Evolutionary conservation across 306 rosid genomes (phyloP).

Genomic region (Styphnolobium japonicum): DNA sequence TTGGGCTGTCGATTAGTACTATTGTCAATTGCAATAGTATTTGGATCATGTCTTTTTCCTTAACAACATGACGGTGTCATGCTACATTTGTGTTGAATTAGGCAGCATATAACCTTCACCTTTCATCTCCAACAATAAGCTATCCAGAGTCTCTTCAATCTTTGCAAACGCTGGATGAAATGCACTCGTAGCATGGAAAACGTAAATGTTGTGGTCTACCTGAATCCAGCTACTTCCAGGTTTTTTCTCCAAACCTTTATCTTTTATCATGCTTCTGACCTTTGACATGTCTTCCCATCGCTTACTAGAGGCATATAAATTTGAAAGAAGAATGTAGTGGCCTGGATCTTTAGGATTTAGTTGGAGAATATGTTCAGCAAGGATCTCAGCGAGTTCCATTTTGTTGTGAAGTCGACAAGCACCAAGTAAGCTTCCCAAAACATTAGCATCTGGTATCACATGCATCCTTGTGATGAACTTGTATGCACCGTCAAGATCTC

Average conservation of each 20-base stretch:
- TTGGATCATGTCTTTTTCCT: too few species aligned
- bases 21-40: not conserved
- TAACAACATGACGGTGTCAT: too few species aligned
- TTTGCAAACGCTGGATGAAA: conserved; percentile 26
- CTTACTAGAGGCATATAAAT: conserved; percentile 41
- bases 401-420: conserved; percentile 48
- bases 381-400: conserved; percentile 38
- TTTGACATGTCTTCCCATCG: conserved; percentile 48
- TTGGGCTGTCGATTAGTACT: not conserved
- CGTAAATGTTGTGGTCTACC: conserved; percentile 10
- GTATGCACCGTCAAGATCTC: conserved; percentile 41
- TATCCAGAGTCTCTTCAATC: conserved; percentile 39
- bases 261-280: conserved; percentile 42
- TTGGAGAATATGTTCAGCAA: conserved; percentile 20
- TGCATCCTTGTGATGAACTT: conserved; percentile 38
- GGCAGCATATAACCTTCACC: conserved; percentile 19
- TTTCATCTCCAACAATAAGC: conserved; percentile 36
- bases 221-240: conserved; percentile 55
- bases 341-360: conserved; percentile 33
- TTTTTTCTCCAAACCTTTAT: conserved; percentile 39
- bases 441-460: conserved; percentile 37
- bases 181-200: conserved; percentile 38
- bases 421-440: conserved; percentile 44
- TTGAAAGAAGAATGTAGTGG: conserved; percentile 36
- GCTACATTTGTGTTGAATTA: too few species aligned